phyloP scores from a whole-genome alignment of 106 monocot species.

The Phalaenopsis aphrodite region DNA sequence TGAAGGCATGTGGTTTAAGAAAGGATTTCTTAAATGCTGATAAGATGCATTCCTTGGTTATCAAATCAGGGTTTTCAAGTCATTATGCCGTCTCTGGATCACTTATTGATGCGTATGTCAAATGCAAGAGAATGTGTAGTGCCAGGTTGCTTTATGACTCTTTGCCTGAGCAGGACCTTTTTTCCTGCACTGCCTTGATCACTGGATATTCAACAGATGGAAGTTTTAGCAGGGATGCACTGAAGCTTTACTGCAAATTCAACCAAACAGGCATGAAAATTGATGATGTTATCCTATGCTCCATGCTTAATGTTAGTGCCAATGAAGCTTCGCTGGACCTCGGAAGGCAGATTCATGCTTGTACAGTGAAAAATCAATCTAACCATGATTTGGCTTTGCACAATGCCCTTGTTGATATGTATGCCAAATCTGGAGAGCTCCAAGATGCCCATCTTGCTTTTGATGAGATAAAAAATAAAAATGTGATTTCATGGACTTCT shows the following conservation, averaged over 20 bases:
- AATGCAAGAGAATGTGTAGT: constrained; percentile 38
- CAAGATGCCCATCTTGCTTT: constrained; percentile 57
- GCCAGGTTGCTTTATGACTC: constrained; percentile 54
- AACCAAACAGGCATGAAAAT: constrained; percentile 29
- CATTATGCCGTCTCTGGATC: constrained; percentile 45
- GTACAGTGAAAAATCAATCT: constrained; percentile 29
- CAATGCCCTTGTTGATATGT: constrained; percentile 83
- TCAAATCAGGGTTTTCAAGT: constrained; percentile 35
- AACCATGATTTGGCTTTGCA: constrained; percentile 50
- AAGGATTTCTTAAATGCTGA: constrained; percentile 18
- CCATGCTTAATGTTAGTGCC: constrained; percentile 60
- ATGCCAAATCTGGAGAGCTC: constrained; percentile 71
- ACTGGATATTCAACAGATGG: constrained; percentile 44
- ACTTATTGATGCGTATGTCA: constrained; percentile 82
- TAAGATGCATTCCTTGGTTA: constrained; percentile 45
- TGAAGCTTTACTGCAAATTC: constrained; percentile 39
- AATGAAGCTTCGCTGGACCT: constrained; percentile 28
- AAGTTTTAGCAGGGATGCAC: constrained; percentile 28
- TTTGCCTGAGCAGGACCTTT: constrained; percentile 39
- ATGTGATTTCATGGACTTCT: constrained; percentile 84
- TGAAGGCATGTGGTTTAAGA: constrained; percentile 36
- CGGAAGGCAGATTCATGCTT: constrained; percentile 80
- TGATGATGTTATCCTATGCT: constrained; percentile 57
- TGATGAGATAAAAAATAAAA: constrained; percentile 48
- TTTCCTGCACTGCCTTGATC: constrained; percentile 73